Conservation (phyloP, 1,139 yeast genomes). For the Diutina catenulata region DNA sequence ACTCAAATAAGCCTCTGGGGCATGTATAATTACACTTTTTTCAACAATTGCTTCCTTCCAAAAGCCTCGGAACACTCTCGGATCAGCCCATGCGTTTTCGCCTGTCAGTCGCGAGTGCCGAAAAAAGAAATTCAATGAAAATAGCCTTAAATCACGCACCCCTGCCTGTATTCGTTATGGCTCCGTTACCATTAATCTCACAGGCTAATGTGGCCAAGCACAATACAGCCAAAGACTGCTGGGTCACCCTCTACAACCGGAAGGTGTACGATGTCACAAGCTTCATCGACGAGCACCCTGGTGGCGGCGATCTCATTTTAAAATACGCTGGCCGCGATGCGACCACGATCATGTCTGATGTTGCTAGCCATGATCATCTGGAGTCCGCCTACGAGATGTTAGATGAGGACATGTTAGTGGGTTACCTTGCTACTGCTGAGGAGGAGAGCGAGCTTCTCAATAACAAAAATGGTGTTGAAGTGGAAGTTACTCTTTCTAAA, state of each 20-base stretch:
- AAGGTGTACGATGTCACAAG: slow-evolving; percentile 74
- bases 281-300: slow-evolving; percentile 80
- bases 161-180: no score
- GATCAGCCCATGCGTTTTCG: no score
- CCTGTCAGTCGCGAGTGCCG: no score
- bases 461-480: slow-evolving; percentile 29
- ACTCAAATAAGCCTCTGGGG: no score
- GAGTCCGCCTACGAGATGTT: slow-evolving; percentile 83
- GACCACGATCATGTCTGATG: slow-evolving; percentile 67
- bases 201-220: slow-evolving; percentile 37
- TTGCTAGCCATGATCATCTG: slow-evolving; percentile 60
- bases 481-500: slow-evolving; percentile 26
- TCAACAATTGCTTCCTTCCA: no score
- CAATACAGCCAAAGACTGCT: slow-evolving; percentile 41
- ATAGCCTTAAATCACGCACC: no score
- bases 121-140: no score
- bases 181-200: slow-evolving; percentile 10
- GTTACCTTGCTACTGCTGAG: slow-evolving; percentile 33
- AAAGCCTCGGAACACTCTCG: no score
- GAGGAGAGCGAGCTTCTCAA: slow-evolving; percentile 33
- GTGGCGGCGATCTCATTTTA: slow-evolving; percentile 62
- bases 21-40: no score
- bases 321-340: slow-evolving; percentile 81
- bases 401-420: slow-evolving; percentile 53
- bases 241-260: slow-evolving; percentile 67